Evolutionary conservation across 352 stramenopile genomes (phyloP), one percentile per base, ranked within the genome.

Genomic region (Pythium myriotylum): DNA sequence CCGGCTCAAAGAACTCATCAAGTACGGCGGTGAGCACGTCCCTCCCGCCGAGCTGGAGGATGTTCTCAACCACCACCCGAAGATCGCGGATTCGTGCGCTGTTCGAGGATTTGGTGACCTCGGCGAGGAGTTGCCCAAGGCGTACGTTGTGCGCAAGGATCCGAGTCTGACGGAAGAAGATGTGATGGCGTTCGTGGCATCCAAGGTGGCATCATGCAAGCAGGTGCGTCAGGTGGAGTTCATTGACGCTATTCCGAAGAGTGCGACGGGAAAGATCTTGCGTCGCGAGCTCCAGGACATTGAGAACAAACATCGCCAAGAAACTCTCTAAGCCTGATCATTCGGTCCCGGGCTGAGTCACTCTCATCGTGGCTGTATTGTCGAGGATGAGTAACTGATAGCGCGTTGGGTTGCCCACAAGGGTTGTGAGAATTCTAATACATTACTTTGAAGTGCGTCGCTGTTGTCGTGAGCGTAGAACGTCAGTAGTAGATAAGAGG

Each of bases 1-100:
- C 70, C 74, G 95, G 17, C 62, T 86, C 17, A 98, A 98, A 98
- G 92, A 98, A 67, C 68, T 98, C 1, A 98, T 98, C 72, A 98
- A 98, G 77, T 91, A 96, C 59, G 96, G 96, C 51, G 93, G 91
- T 8, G 93, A 94, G 52, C 93, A 96, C 56, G 76, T 98, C 13
- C 86, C 93, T 13, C 94, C 93, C 14, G 92, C 93, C 0, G 92
- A 98, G 67, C 72, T 98, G 17, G 94, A 98, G 67, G 92, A 91
- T 10, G 68, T 98, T 16, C 49, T 98, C 0, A 80, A 97, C 22
- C 84, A 72, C 8, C 84, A 98, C 69, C 68, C 74, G 10, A 65
- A 59, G 17, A 57, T 89, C 7, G 17, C 65, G 1, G 77, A 89
- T 40, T 75, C 68, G 0, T 80, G 76, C 23, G 79, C 62, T n/a